Base-by-base conservation (phyloP, 768 basidiomycete species). In the Boletus pseudo-olivaceus region DNA sequence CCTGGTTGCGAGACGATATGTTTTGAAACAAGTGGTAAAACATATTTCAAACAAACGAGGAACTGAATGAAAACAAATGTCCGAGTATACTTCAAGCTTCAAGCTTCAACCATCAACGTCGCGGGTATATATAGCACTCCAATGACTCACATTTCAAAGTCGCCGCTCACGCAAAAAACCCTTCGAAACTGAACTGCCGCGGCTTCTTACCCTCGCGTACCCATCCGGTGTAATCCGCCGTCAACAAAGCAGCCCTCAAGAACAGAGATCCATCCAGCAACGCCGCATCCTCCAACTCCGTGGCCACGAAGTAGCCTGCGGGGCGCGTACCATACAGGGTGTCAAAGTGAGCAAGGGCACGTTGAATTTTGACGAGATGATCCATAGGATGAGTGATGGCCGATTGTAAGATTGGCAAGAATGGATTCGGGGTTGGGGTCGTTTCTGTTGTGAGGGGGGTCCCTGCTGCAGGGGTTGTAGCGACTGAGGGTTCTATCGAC, bases 341-440 rank as follows among this genome's bases (percentile, higher is more conserved):
- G 39, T 67, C 54, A 47, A 64, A 74, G 54, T 74, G 74, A 0
- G 67, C 69, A 19, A 75, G 62, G 0, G 73, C 35, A 0, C 71
- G 71, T 33, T 74, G 71, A 15, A 68, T 58, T 49, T 75, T 74
- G 43, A 58, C 10, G 10, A 73, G 10, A 39, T 74, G 73, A 7
- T 74, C 74, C 5, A 54, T 46, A 0, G 74, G 73, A 52, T 76
- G 71, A 0, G 67, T 43, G 40, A 78, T 62, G 6, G 70, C 62
- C 3, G 68, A 67, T 51, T 78, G 72, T 38, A 79, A 60, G 57
- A 78, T 65, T 0, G 70, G 64, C 5, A 76, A 51, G 71, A 78
- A 79, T 0, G 68, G 60, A 47, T 79, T 78, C 3, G 74, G 70
- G 5, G 17, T 49, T 1, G 58, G 55, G 1, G 50, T 56, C 26